These are phyloP conservation scores for Microcyclosporella mali DNA, from an alignment of 2,329 filamentous ascomycete species.

Conservation along the genomic window DNA sequence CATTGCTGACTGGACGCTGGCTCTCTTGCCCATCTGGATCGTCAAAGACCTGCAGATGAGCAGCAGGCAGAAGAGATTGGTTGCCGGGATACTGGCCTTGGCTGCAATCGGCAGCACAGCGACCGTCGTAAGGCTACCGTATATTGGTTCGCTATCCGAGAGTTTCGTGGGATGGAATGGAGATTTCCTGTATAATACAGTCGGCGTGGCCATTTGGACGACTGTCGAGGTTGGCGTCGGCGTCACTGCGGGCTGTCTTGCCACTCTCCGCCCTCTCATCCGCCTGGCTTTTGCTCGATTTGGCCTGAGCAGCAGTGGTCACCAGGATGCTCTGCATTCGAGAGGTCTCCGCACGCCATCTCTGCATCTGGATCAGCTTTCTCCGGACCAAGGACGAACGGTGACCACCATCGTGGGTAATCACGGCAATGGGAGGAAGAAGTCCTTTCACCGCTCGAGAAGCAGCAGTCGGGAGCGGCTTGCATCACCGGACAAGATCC, in stretches of 20 bases:
- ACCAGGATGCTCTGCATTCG: slow-evolving; percentile 3
- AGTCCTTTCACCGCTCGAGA: slow-evolving; percentile 3
- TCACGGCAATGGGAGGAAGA: slow-evolving; percentile 5
- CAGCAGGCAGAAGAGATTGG: slow-evolving; percentile 32
- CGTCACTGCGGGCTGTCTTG: slow-evolving; percentile 41
- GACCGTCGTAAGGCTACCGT: slow-evolving; percentile 43
- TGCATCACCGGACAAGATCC: slow-evolving; percentile 14
- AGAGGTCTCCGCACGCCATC: slow-evolving; percentile 6
- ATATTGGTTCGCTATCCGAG: slow-evolving; percentile 35
- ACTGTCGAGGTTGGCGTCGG: slow-evolving; percentile 32
- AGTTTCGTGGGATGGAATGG: slow-evolving; percentile 28
- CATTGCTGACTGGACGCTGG: slow-evolving; percentile 38
- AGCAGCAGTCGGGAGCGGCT: slow-evolving; percentile 18
- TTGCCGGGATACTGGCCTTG: slow-evolving; percentile 36
- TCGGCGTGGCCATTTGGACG: slow-evolving; percentile 34
- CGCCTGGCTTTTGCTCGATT: slow-evolving; percentile 21
- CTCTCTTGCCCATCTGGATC: slow-evolving; percentile 37
- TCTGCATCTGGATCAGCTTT: slow-evolving; percentile 10
- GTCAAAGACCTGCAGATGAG: slow-evolving; percentile 39
- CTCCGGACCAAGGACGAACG: slow-evolving; percentile 13
- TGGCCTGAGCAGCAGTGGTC: slow-evolving; percentile 11
- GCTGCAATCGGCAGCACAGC: slow-evolving; percentile 48
- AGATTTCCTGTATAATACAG: slow-evolving; percentile 38
- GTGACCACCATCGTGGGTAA: slow-evolving; percentile 19
- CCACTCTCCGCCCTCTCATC: slow-evolving; percentile 46